Evolutionary conservation across 2,329 filamentous ascomycete species (phyloP).

Genomic region (Laburnicola sp.): DNA sequence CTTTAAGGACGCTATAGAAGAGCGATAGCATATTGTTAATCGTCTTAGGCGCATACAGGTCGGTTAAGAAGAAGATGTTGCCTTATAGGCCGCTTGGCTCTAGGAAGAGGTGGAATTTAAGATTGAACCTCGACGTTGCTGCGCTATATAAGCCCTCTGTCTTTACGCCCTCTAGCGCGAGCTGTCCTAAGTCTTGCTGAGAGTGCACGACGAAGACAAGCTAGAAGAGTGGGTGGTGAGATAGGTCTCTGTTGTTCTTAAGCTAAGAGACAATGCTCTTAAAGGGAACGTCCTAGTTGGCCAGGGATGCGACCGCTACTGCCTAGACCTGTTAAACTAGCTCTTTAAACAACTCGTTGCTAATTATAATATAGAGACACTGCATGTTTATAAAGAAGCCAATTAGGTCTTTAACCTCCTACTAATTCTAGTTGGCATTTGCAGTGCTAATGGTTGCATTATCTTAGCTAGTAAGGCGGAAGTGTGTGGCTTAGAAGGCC

Average conservation of each 20-base stretch:
- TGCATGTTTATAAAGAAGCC: conserved; percentile 18
- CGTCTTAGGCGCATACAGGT: conserved; percentile 7
- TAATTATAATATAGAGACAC: conserved; percentile 11
- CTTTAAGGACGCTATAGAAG: conserved; percentile 7
- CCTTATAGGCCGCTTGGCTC: not conserved
- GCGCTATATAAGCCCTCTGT: not conserved
- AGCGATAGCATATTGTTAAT: conserved; percentile 9
- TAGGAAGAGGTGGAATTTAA: conserved; percentile 6
- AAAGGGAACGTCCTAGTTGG: conserved; percentile 9
- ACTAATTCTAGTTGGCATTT: conserved; percentile 11
- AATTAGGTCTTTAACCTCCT: conserved; percentile 13
- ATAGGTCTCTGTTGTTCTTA: not conserved
- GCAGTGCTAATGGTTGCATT: conserved; percentile 11
- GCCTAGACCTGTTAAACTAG: conserved; percentile 4
- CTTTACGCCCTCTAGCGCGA: conserved; percentile 1
- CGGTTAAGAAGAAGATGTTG: not conserved
- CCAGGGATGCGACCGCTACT: not conserved
- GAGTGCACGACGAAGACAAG: conserved; percentile 5
- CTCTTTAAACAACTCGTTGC: conserved; percentile 7
- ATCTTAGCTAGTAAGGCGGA: conserved; percentile 8
- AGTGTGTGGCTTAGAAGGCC: conserved; percentile 13
- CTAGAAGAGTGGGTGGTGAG: conserved; percentile 1
- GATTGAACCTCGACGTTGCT: conserved; percentile 3
- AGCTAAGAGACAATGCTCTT: conserved; percentile 1
- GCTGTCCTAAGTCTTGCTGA: not conserved